Evolutionary conservation across 345 rosid species (phyloP).

Genomic region (Salix purpurea): DNA sequence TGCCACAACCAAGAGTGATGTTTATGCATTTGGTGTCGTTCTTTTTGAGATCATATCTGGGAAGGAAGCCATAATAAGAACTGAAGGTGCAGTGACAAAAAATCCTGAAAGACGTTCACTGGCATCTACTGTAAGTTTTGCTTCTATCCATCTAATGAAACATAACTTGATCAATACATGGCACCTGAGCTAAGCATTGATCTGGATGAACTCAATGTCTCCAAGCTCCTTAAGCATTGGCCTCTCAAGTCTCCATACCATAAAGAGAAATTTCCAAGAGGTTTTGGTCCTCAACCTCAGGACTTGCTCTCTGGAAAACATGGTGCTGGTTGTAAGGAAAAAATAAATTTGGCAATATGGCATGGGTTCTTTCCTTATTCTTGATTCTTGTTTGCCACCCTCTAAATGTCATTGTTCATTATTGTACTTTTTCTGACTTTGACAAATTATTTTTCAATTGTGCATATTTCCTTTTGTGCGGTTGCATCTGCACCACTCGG

Average conservation of each 20-base stretch:
- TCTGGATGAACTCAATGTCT: no score
- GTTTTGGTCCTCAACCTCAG: neutral
- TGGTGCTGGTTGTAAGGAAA: neutral
- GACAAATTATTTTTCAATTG: neutral
- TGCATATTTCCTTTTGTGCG: neutral
- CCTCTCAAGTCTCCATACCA: no score
- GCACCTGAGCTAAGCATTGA: no score
- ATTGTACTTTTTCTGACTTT: neutral
- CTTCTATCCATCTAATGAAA: neutral
- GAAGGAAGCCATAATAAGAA: slow-evolving; percentile 71
- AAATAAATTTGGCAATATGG: neutral
- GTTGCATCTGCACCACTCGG: neutral
- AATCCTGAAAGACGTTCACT: slow-evolving; percentile 80
- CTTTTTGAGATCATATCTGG: slow-evolving; percentile 89
- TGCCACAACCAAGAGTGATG: slow-evolving; percentile 86
- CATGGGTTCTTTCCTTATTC: neutral
- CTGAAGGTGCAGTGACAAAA: slow-evolving; percentile 53
- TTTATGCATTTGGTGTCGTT: slow-evolving; percentile 93
- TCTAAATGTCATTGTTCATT: neutral
- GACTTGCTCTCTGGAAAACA: neutral
- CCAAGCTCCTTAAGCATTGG: no score
- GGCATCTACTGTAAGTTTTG: slow-evolving; percentile 67
- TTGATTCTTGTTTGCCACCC: neutral
- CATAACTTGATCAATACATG: neutral
- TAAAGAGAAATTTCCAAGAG: no score